phyloP scores from a whole-genome alignment of 768 basidiomycete genomes.

The Pulveroboletus frians region DNA sequence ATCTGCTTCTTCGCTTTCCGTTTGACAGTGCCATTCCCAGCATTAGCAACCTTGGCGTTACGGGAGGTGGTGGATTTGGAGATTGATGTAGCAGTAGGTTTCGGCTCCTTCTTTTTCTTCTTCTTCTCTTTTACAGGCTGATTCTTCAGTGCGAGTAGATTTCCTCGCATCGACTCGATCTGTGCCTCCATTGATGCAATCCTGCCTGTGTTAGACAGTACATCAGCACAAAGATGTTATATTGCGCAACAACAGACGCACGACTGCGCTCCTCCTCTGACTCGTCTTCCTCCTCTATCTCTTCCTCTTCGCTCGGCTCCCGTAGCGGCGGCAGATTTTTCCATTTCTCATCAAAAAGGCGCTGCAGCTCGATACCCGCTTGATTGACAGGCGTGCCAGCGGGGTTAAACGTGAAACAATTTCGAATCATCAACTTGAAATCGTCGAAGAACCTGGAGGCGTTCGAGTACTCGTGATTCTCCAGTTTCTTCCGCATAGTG shows the following conservation, averaged over 20 bases:
- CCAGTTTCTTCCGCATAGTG: constrained; percentile 84
- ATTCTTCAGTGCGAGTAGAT: constrained; percentile 58
- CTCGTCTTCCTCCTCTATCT: constrained; percentile 59
- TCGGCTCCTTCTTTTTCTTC: constrained; percentile 63
- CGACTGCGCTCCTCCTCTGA: constrained; percentile 65
- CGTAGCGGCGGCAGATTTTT: constrained; percentile 61
- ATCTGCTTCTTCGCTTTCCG: constrained; percentile 60
- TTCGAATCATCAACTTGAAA: constrained; percentile 91
- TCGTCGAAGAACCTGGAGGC: constrained; percentile 83
- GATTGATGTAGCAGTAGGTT: constrained; percentile 53
- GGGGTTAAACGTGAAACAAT: constrained; percentile 92
- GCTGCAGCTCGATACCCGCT: constrained; percentile 80
- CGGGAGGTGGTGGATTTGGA: constrained; percentile 54
- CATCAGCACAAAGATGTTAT: constrained; percentile 5
- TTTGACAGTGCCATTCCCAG: constrained; percentile 45
- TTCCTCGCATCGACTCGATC: constrained; percentile 71
- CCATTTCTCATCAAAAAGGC: constrained; percentile 92
- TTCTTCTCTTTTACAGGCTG: constrained; percentile 60
- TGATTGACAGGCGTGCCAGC: constrained; percentile 80
- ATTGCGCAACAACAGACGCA: constrained; percentile 32
- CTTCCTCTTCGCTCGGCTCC: constrained; percentile 53
- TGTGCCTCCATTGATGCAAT: constrained; percentile 77
- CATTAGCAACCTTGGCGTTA: constrained; percentile 37
- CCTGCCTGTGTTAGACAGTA: constrained; percentile 43
- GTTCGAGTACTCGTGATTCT: constrained; percentile 67